Base-by-base conservation (phyloP, 768 basidiomycete genomes). In the Boletus reticuloceps region DNA sequence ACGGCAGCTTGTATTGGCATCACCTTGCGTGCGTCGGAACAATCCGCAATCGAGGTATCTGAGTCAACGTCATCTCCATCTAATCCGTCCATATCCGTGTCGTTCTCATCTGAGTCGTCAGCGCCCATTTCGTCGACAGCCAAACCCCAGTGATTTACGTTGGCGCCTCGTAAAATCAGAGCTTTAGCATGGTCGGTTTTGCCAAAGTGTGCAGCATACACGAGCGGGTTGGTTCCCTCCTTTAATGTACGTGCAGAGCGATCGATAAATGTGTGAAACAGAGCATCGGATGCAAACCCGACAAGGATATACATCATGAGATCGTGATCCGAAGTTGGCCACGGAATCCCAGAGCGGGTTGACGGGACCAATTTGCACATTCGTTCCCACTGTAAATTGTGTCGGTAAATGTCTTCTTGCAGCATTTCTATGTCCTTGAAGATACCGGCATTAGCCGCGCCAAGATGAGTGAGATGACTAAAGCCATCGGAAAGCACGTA, bases 401-500 rank as follows among this genome's bases (percentile, higher is more conserved):
- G 32, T 49, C 12, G 32, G 20, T 0, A 2, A 47, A 56, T 56
- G 7, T 17, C 12, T 0, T 0, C 0, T 39, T 50, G 58, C 1
- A 63, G 39, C 1, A 10, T 29, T 16, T 39, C 4, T 6, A 63
- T 47, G 1, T 59, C 61, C 3, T 11, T 7, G 5, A 63, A 9
- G 6, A 63, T 47, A 2, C 20, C 10, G 2, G 6, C 14, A 1
- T 44, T 34, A 0, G n/a, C n/a, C n/a, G n/a, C n/a, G n/a, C n/a
- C n/a, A n/a, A 60, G 48, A 31, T 48, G 20, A 11, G 42, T 19
- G 6, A 60, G 59, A 20, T 60, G 59, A n/a, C 6, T 40, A 6
- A 60, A 55, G 0, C 58, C 59, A 27, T 55, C 1, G 0, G 61
- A 55, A 11, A 63, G 51, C 3, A 63, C 53, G 11, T 63, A 63